Conservation (phyloP, 163 green algal genomes). For the Coccomyxa subellipsoidea region DNA sequence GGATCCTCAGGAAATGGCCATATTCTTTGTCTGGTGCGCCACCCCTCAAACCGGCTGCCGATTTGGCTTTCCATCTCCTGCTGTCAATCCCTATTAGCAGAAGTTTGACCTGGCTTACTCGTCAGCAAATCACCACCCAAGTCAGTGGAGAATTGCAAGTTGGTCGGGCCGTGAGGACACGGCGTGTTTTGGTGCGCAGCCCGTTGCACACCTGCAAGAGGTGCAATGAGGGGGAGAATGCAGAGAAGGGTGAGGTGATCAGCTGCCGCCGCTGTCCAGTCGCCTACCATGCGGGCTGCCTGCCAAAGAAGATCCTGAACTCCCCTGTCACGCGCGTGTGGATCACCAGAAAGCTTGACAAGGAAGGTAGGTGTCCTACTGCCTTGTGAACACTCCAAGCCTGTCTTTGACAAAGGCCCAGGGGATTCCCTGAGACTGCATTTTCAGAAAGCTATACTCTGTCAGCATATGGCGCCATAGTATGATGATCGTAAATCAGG, state of each 20-base stretch:
- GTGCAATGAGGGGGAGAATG: not conserved
- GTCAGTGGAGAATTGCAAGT: not conserved
- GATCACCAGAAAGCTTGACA: not conserved
- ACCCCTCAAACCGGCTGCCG: no score
- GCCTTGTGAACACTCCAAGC: no score
- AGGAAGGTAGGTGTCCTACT: not conserved
- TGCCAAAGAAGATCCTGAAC: not conserved
- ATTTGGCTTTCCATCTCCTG: no score
- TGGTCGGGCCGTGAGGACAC: not conserved
- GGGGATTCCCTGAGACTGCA: no score
- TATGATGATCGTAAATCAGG: no score
- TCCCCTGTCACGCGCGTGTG: not conserved
- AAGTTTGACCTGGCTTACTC: no score
- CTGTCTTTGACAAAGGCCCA: no score
- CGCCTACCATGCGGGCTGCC: conserved; percentile 9
- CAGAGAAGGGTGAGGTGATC: conserved; percentile 3
- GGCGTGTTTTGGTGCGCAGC: not conserved
- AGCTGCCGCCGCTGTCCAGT: conserved; percentile 6
- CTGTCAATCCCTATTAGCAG: no score
- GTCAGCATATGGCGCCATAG: no score
- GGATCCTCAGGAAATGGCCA: not conserved
- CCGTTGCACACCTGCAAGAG: conserved; percentile 6
- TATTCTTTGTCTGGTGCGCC: not conserved
- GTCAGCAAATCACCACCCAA: no score
- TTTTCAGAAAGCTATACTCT: no score